These are phyloP conservation scores for Sporisorium scitamineum DNA, from an alignment of 1,284 basidiomycete species.

Conservation along the genomic window DNA sequence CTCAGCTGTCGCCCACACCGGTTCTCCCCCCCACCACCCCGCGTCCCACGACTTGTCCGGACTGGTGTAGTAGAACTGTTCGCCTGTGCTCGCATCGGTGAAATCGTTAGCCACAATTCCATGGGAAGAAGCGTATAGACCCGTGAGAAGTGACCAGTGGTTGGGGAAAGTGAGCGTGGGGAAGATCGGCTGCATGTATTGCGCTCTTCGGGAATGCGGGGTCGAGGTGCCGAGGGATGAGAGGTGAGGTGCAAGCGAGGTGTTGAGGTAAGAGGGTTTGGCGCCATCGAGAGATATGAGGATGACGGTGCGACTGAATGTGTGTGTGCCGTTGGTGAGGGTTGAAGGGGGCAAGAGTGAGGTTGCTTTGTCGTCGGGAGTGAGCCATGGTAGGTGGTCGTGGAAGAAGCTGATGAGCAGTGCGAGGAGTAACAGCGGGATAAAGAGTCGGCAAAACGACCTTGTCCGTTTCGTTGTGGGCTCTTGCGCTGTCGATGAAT, in stretches of 20 bases:
- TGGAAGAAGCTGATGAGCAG: slow-evolving; percentile 10
- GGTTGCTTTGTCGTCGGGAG: not conserved
- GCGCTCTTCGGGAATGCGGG: slow-evolving; percentile 7
- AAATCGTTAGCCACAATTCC: slow-evolving; percentile 94
- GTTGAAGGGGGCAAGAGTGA: slow-evolving; percentile 17
- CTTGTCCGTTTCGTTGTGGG: not conserved
- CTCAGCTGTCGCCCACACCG: slow-evolving; percentile 52
- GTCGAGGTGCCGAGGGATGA: slow-evolving; percentile 25
- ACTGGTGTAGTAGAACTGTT: slow-evolving; percentile 54
- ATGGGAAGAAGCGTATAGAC: slow-evolving; percentile 71
- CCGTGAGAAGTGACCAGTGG: slow-evolving; percentile 71
- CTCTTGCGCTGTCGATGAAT: not conserved
- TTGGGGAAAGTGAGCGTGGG: slow-evolving; percentile 86
- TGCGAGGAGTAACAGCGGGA: slow-evolving; percentile 11
- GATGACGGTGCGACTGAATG: slow-evolving; percentile 75
- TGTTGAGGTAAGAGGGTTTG: slow-evolving; percentile 85
- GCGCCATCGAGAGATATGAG: slow-evolving; percentile 88
- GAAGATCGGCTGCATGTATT: slow-evolving; percentile 81
- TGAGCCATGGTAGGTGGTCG: slow-evolving; percentile 2
- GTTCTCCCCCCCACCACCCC: slow-evolving; percentile 52
- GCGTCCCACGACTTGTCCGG: slow-evolving; percentile 44
- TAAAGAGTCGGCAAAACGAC: slow-evolving; percentile 5
- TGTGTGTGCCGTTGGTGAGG: slow-evolving; percentile 47
- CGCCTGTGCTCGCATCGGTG: slow-evolving; percentile 65
- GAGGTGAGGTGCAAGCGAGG: slow-evolving; percentile 83